Percentiles rank a stretch among this genome's conserved stretches.
Evolutionary conservation across 345 rosid species (phyloP).

Genomic region (Streptanthus diversifolius): DNA sequence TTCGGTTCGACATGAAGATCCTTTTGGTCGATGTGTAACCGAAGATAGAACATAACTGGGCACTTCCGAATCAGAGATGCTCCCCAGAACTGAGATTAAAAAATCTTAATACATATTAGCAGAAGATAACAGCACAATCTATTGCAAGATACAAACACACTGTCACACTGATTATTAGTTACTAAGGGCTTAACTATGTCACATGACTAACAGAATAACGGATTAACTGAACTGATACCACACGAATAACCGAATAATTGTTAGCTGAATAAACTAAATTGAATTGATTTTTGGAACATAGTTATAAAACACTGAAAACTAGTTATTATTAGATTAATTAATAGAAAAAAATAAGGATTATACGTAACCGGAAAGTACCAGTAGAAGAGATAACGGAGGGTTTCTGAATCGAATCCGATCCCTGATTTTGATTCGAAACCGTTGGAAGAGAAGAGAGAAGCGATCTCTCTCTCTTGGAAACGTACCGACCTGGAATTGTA

Average conservation of each 20-base stretch:
- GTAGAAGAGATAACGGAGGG: slow-evolving; percentile 22
- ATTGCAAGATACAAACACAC: no score
- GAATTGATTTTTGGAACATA: no score
- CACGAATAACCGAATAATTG: no score
- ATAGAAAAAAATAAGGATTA: no score
- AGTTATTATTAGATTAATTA: no score
- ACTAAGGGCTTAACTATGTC: no score
- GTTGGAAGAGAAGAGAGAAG: slow-evolving; percentile 25
- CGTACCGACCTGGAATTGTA: slow-evolving; percentile 60
- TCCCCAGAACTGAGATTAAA: slow-evolving; percentile 52
- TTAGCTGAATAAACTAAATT: no score
- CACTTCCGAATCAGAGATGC: slow-evolving; percentile 47
- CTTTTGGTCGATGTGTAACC: slow-evolving; percentile 39
- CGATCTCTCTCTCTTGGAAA: slow-evolving; percentile 70
- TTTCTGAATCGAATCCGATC: slow-evolving; percentile 12
- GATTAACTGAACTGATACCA: no score
- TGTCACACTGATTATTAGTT: no score
- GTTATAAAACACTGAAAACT: no score
- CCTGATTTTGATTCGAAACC: background rate
- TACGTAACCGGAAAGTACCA: slow-evolving; percentile 38
- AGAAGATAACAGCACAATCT: background rate
- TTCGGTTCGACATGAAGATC: slow-evolving; percentile 30
- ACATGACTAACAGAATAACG: no score
- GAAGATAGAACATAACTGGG: slow-evolving; percentile 42
- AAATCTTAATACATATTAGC: background rate